Evolutionary conservation across 225 moss, liverwort and hornwort species (phyloP).

Genomic region (Asterella californica): DNA sequence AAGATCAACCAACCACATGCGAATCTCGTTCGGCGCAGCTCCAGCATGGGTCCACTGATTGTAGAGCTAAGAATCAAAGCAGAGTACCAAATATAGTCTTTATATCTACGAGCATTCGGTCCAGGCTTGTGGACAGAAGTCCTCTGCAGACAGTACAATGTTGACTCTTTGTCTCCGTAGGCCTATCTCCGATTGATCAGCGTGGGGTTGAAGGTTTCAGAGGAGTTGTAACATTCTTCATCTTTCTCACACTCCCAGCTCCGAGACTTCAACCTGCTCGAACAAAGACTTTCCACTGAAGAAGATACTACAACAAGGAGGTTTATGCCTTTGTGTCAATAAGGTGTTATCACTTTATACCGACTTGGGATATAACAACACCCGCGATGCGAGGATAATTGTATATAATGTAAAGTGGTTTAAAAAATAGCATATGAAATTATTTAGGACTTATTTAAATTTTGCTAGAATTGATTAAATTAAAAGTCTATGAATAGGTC

Average conservation of each 20-base stretch:
- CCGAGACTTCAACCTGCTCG: too few relatives aligned
- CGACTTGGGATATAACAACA: too few relatives aligned
- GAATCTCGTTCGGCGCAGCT: background rate
- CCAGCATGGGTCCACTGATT: background rate
- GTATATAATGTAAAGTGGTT: too few relatives aligned
- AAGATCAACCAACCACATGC: background rate
- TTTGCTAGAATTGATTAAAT: too few relatives aligned
- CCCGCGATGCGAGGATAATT: too few relatives aligned
- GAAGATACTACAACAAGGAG: too few relatives aligned
- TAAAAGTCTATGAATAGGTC: too few relatives aligned
- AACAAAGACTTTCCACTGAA: too few relatives aligned
- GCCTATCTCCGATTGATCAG: background rate
- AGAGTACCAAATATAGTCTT: background rate
- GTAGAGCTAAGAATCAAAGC: background rate
- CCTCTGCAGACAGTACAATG: background rate
- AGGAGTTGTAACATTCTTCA: background rate
- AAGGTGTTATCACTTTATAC: too few relatives aligned
- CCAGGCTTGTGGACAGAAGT: background rate
- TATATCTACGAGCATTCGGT: background rate
- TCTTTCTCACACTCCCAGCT: background rate
- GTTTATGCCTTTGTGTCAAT: too few relatives aligned
- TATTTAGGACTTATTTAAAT: too few relatives aligned
- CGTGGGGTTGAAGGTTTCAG: background rate
- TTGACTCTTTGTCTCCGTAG: background rate
- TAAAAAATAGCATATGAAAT: too few relatives aligned